Percentiles rank a stretch among this genome's conserved stretches.
phyloP scores from a whole-genome alignment of 1,284 basidiomycete genomes.

The Ustilago lituana region DNA sequence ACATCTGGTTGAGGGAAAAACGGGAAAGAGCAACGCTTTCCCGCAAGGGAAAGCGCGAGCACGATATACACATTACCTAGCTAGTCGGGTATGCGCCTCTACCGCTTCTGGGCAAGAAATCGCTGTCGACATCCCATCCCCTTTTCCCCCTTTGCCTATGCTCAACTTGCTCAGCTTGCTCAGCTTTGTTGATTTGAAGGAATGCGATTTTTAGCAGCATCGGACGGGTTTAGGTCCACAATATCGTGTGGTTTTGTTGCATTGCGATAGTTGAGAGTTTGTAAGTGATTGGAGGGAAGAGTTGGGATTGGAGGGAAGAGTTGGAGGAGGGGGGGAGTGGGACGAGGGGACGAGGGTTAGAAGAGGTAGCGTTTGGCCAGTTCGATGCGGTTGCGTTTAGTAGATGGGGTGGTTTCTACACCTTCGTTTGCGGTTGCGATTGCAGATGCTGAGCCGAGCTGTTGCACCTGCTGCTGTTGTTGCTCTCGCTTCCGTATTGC shows the following conservation, averaged over 20 bases:
- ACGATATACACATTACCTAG: conserved; percentile 53
- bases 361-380: conserved; percentile 43
- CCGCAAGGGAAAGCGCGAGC: not conserved
- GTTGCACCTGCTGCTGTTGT: not conserved
- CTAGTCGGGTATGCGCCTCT: conserved; percentile 37
- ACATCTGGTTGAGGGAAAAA: conserved; percentile 57
- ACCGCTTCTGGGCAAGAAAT: conserved; percentile 52
- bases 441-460: too few species aligned
- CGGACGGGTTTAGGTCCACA: too few species aligned
- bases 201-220: too few species aligned
- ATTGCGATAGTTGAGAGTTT: too few species aligned
- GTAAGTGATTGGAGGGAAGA: not conserved
- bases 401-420: not conserved
- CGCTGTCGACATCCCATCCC: conserved; percentile 21
- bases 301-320: not conserved
- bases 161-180: too few species aligned
- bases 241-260: too few species aligned
- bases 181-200: too few species aligned
- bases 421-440: too few species aligned
- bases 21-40: conserved; percentile 40
- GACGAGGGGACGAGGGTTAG: conserved; percentile 3
- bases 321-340: not conserved
- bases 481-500: not conserved
- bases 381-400: conserved; percentile 26
- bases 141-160: not conserved